phyloP scores from a whole-genome alignment of 2,329 filamentous ascomycete species.

The Nemania abortiva region DNA sequence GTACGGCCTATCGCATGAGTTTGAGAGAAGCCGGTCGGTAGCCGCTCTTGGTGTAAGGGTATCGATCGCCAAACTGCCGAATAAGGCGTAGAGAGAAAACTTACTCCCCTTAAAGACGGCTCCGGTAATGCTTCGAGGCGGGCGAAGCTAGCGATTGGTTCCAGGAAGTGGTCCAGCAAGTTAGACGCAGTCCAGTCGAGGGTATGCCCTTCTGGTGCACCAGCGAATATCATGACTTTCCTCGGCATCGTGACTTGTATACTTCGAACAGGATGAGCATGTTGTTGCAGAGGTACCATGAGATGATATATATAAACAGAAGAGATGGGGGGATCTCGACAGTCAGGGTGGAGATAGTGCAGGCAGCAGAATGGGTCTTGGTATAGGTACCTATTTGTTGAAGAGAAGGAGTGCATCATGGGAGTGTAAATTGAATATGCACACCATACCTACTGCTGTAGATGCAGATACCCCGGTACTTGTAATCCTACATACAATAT shows the following conservation, averaged over 20 bases:
- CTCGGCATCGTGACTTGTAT: slow-evolving; percentile 44
- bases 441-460: too few species aligned
- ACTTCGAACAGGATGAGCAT: slow-evolving; percentile 18
- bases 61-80: slow-evolving; percentile 67
- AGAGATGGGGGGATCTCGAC: too few species aligned
- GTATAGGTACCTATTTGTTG: background rate
- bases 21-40: slow-evolving; percentile 67
- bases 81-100: slow-evolving; percentile 43
- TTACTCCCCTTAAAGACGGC: slow-evolving; percentile 31
- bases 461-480: too few species aligned
- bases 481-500: too few species aligned
- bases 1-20: slow-evolving; percentile 54
- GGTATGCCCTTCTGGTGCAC: slow-evolving; percentile 45
- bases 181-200: slow-evolving; percentile 46
- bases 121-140: slow-evolving; percentile 22
- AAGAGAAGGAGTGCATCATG: background rate
- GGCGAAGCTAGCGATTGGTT: slow-evolving; percentile 52
- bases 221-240: slow-evolving; percentile 47
- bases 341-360: background rate
- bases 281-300: background rate
- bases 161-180: slow-evolving; percentile 63
- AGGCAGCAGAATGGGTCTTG: background rate
- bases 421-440: too few species aligned
- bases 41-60: slow-evolving; percentile 59
- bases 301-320: background rate